A percentile compares a stretch with the other conserved stretches of the same genome.
phyloP scores from a whole-genome alignment of 2,329 filamentous ascomycete species.

The Cryphonectria japonica region DNA sequence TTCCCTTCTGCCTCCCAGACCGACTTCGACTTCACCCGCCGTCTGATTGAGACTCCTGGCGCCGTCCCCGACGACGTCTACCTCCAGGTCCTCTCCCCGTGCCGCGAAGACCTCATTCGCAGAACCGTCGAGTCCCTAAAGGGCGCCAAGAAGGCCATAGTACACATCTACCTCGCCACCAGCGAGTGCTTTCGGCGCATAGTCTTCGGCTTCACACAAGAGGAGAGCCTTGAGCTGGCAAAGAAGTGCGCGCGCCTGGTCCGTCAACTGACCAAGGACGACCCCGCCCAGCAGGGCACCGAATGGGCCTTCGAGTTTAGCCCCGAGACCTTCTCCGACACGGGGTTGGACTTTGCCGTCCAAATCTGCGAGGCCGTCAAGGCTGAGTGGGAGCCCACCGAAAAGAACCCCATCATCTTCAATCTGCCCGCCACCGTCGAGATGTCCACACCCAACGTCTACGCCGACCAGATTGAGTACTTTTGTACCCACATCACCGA shows the following conservation, averaged over 20 bases:
- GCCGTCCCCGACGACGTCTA: conserved; percentile 86
- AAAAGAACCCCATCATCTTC: conserved; percentile 86
- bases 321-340: conserved; percentile 90
- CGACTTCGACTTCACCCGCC: conserved; percentile 93
- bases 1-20: conserved; percentile 94
- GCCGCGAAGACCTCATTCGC: conserved; percentile 86
- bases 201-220: conserved; percentile 85
- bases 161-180: conserved; percentile 95
- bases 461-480: conserved; percentile 94
- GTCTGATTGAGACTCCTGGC: conserved; percentile 82
- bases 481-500: conserved; percentile 87
- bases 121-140: conserved; percentile 86
- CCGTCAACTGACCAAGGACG: conserved; percentile 84
- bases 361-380: conserved; percentile 91
- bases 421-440: conserved; percentile 97
- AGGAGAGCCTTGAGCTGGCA: conserved; percentile 80
- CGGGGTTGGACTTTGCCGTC: conserved; percentile 79
- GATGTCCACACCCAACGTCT: conserved; percentile 91
- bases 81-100: conserved; percentile 90
- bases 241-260: conserved; percentile 86
- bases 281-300: conserved; percentile 60
- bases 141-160: conserved; percentile 89
- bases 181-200: conserved; percentile 93
- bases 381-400: conserved; percentile 84
- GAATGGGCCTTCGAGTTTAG: conserved; percentile 83